These are phyloP conservation scores for Antitrichia curtipendula DNA, from an alignment of 225 moss, liverwort and hornwort genomes.

Conservation along the genomic window DNA sequence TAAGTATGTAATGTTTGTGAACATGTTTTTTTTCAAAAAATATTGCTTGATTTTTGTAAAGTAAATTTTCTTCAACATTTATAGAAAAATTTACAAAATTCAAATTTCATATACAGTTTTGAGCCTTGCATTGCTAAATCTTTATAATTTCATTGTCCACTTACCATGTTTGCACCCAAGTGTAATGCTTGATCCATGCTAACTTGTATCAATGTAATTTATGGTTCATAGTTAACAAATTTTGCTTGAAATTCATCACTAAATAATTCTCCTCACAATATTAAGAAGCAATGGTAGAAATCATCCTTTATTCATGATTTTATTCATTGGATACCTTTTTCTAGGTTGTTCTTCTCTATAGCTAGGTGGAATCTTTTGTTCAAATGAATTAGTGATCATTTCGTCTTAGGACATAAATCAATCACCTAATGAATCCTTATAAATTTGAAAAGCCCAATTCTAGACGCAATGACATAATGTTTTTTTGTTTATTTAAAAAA, in stretches of 20 bases:
- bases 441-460: background rate
- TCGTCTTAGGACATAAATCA: accelerated
- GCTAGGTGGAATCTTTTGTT: background rate
- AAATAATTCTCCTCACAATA: background rate
- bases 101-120: background rate
- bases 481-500: background rate
- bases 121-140: background rate
- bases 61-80: background rate
- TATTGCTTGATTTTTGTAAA: background rate
- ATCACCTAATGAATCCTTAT: background rate
- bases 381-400: background rate
- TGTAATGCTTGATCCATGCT: background rate
- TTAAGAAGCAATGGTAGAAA: background rate
- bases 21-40: background rate
- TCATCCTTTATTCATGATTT: background rate
- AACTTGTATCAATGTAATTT: background rate
- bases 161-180: background rate
- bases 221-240: background rate
- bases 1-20: background rate
- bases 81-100: background rate
- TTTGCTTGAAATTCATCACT: background rate
- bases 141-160: background rate
- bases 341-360: background rate
- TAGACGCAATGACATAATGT: accelerated
- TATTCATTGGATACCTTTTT: background rate